These are phyloP conservation scores for Apiospora koreana DNA, from an alignment of 2,329 filamentous ascomycete genomes.

Conservation along the genomic window DNA sequence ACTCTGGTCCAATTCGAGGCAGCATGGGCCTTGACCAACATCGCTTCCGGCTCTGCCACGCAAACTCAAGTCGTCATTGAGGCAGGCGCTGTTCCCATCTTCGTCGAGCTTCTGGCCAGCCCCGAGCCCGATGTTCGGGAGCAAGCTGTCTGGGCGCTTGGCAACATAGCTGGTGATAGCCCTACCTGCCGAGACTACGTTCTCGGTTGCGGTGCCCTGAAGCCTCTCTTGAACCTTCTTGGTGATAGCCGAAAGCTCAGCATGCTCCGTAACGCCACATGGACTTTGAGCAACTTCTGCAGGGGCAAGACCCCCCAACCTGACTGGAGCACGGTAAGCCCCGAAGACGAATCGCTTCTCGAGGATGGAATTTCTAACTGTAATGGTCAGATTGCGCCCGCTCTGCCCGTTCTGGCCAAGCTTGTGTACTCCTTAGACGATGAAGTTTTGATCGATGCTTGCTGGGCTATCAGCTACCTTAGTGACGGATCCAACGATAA, in stretches of 20 bases:
- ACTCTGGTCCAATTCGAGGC: slow-evolving; percentile 99
- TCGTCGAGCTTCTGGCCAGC: slow-evolving; percentile 92
- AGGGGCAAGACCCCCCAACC: slow-evolving; percentile 99
- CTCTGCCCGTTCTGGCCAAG: slow-evolving; percentile 92
- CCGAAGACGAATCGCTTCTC: not conserved
- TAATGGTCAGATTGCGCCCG: slow-evolving; percentile 76
- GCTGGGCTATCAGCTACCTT: slow-evolving; percentile 99
- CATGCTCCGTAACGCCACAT: slow-evolving; percentile 98
- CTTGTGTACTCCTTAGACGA: slow-evolving; percentile 98
- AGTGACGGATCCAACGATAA: slow-evolving; percentile 99
- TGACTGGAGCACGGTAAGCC: slow-evolving; percentile 90
- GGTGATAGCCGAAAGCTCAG: slow-evolving; percentile 98
- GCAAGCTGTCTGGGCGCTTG: slow-evolving; percentile 97
- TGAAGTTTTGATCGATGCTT: slow-evolving; percentile 96
- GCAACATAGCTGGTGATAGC: slow-evolving; percentile 98
- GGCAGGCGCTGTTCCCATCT: slow-evolving; percentile 96
- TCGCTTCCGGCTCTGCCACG: slow-evolving; percentile 93
- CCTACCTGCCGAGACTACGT: slow-evolving; percentile 97
- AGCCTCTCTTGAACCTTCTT: slow-evolving; percentile 84
- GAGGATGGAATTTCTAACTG: slow-evolving; percentile 7
- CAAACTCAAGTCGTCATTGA: slow-evolving; percentile 99
- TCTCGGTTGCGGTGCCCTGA: slow-evolving; percentile 84
- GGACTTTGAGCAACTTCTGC: slow-evolving; percentile 99
- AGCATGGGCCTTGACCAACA: slow-evolving; percentile 98
- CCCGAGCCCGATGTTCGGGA: slow-evolving; percentile 97